A percentile compares a stretch with the other conserved stretches of the same genome.
These are phyloP conservation scores for Suillus placidus DNA, from an alignment of 768 basidiomycete species.

Conservation along the genomic window DNA sequence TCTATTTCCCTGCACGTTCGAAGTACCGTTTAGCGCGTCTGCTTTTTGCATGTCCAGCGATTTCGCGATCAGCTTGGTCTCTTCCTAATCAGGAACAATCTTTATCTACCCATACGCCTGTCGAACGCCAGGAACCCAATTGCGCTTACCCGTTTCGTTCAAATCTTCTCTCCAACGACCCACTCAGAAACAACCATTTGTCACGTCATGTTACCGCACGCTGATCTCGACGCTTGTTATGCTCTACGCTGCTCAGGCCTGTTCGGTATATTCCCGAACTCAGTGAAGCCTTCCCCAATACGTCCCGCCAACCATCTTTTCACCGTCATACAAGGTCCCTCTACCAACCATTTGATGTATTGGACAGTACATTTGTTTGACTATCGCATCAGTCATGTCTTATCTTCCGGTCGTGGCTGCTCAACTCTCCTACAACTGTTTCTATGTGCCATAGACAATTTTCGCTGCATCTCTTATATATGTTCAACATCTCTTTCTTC, in stretches of 20 bases:
- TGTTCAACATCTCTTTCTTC: constrained; percentile 15
- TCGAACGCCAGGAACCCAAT: constrained; percentile 6
- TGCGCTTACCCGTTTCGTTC: constrained; percentile 12
- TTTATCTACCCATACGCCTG: constrained; percentile 6
- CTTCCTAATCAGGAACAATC: constrained; percentile 6
- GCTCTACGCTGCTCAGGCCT: constrained; percentile 15
- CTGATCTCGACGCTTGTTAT: constrained; percentile 20
- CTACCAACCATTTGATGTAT: constrained; percentile 28
- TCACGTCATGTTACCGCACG: constrained; percentile 18
- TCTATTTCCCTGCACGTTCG: constrained; percentile 1
- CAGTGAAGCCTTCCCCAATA: constrained; percentile 12
- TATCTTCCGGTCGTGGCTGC: constrained; percentile 17
- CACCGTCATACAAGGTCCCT: constrained; percentile 19
- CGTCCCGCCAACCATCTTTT: constrained; percentile 22
- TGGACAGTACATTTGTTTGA: constrained; percentile 36
- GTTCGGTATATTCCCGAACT: constrained; percentile 15
- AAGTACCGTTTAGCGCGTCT: constrained; percentile 8
- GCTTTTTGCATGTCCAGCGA: neutral
- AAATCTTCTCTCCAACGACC: constrained; percentile 16
- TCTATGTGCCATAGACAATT: constrained; percentile 34
- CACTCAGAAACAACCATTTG: constrained; percentile 15
- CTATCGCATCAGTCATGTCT: constrained; percentile 18
- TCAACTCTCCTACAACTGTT: constrained; percentile 27
- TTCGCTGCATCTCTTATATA: constrained; percentile 21
- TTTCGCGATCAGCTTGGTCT: constrained; percentile 15